These are phyloP conservation scores for Crithidia mellificae DNA, from an alignment of 208 protist genomes.

Conservation along the genomic window DNA sequence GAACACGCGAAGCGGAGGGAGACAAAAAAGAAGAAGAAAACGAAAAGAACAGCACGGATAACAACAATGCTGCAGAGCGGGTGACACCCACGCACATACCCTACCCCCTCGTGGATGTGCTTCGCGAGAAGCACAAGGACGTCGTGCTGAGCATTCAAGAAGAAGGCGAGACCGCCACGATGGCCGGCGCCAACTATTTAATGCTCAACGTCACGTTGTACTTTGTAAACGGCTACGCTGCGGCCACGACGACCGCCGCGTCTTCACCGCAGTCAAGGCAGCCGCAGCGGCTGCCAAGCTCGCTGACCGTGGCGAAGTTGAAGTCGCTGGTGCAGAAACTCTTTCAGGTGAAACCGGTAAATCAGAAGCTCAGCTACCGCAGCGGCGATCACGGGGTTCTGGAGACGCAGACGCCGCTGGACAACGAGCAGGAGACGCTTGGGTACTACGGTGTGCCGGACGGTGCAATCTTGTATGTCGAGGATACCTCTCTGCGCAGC, in stretches of 20 bases:
- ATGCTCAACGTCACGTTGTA: constrained; percentile 73
- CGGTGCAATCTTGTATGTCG: constrained; percentile 62
- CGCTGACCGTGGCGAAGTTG: constrained; percentile 74
- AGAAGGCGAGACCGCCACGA: constrained; percentile 71
- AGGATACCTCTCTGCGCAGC: constrained; percentile 68
- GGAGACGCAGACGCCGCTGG: constrained; percentile 45
- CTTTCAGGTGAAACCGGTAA: constrained; percentile 68
- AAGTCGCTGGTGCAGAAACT: constrained; percentile 70
- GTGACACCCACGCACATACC: neutral
- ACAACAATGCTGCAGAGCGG: neutral
- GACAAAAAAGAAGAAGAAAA: neutral
- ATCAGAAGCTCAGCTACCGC: constrained; percentile 69
- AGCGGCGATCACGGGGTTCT: constrained; percentile 70
- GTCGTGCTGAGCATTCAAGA: constrained; percentile 77
- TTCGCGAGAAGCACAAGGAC: constrained; percentile 85
- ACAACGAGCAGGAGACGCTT: constrained; percentile 77
- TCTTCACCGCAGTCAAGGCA: constrained; percentile 7
- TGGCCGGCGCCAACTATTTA: constrained; percentile 53
- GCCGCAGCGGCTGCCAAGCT: constrained; percentile 68
- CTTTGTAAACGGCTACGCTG: constrained; percentile 52
- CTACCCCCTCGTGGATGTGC: constrained; percentile 63
- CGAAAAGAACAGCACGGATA: too few species aligned
- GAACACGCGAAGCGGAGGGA: constrained; percentile 16
- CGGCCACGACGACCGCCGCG: neutral
- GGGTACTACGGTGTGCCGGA: constrained; percentile 76